phyloP scores from a whole-genome alignment of 306 rosid species.

The Quercus alba region DNA sequence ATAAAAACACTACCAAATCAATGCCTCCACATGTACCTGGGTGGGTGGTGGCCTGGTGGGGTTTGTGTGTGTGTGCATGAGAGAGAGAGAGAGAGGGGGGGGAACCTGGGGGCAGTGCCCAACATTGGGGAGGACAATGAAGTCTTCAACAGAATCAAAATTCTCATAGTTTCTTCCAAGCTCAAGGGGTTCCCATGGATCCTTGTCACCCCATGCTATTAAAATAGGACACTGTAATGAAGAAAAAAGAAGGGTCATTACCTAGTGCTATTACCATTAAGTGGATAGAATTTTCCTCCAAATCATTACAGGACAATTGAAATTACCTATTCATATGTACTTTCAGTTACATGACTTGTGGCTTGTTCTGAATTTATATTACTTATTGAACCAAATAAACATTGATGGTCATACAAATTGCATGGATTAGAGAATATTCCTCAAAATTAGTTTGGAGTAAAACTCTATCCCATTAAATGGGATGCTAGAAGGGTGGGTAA shows the following conservation, averaged over 20 bases:
- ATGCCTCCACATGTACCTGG: not conserved
- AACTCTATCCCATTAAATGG: too few species aligned
- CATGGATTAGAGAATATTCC: too few species aligned
- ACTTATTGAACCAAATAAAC: too few species aligned
- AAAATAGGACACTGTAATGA: conserved; percentile 77
- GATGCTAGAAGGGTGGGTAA: too few species aligned
- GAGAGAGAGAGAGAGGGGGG: not conserved
- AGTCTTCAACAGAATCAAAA: conserved; percentile 83
- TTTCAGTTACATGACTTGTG: too few species aligned
- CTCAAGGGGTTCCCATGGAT: conserved; percentile 97
- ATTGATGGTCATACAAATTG: too few species aligned
- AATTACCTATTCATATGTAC: too few species aligned
- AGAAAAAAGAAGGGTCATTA: not conserved
- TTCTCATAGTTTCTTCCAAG: conserved; percentile 61
- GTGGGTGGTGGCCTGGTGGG: too few species aligned
- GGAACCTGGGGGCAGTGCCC: conserved; percentile 99
- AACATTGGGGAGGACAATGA: conserved; percentile 76
- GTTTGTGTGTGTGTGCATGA: not conserved
- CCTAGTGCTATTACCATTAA: not conserved
- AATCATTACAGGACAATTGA: too few species aligned
- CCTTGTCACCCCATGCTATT: conserved; percentile 98
- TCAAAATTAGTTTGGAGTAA: too few species aligned
- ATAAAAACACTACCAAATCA: not conserved
- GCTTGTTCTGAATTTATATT: too few species aligned
- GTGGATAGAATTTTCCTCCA: too few species aligned